These are phyloP conservation scores for Cryptosporidium viatorum DNA, from an alignment of 169 alveolate genomes.

Conservation along the genomic window DNA sequence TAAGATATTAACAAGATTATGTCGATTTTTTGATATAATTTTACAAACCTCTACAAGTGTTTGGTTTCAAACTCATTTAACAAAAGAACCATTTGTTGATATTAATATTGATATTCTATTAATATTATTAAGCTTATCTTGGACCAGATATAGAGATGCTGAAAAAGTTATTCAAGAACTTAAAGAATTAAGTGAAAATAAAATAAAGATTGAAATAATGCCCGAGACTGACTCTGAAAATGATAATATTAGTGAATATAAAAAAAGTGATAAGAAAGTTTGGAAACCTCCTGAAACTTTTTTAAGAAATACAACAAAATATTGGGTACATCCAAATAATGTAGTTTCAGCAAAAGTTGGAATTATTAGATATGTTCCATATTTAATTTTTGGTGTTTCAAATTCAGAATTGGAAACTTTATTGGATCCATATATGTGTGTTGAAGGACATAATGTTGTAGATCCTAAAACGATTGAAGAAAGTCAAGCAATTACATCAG, in stretches of 20 bases:
- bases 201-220: not conserved
- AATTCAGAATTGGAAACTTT: constrained; percentile 78
- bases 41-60: constrained; percentile 79
- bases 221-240: not conserved
- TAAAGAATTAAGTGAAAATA: constrained; percentile 7
- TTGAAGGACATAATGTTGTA: constrained; percentile 9
- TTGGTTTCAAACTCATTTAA: constrained; percentile 82
- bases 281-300: constrained; percentile 87
- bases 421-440: constrained; percentile 73
- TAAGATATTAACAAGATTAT: constrained; percentile 76
- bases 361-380: constrained; percentile 83
- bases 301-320: constrained; percentile 82
- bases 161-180: not conserved
- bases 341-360: constrained; percentile 82
- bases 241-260: constrained; percentile 7
- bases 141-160: constrained; percentile 78
- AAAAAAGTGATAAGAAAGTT: constrained; percentile 9
- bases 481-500: constrained; percentile 83
- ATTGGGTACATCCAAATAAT: constrained; percentile 82
- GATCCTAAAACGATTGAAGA: constrained; percentile 75
- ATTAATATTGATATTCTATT: constrained; percentile 82
- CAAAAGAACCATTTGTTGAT: constrained; percentile 82
- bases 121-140: constrained; percentile 79
- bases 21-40: constrained; percentile 78
- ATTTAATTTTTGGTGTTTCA: constrained; percentile 82